Evolutionary conservation across 352 stramenopile species (phyloP), one percentile per base, ranked within the genome.

Genomic region (Aphanomyces cochlioides): DNA sequence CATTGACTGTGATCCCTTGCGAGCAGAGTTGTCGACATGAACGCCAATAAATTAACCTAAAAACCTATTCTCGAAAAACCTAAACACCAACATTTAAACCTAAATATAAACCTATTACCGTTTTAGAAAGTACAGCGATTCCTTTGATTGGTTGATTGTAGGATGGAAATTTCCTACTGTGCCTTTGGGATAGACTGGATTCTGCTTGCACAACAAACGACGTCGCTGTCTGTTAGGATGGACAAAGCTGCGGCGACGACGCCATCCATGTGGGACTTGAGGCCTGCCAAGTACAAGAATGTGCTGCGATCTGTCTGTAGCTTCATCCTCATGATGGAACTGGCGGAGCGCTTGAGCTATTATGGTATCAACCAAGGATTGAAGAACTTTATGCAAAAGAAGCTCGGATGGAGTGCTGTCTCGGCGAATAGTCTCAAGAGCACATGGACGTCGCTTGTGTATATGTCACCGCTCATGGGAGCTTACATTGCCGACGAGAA

Each of bases 351-450:
- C 28, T 75, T 92, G 60, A 93, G 86, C 53, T 96, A 94, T 72
- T 96, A 93, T 50, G 87, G 86, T 47, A 94, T 96, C 73, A 94
- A 94, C 69, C 86, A 94, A 61, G 86, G 84, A 0, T 78, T 94
- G 40, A 93, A 93, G 79, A 94, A 96, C 76, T 96, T 87, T 69
- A 88, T 95, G 79, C 82, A 82, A 57, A 79, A 81, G 7, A 47
- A 50, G 39, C 70, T 95, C 12, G 75, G 76, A 7, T 94, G 86
- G 86, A 84, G 76, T 2, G 84, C 91, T 56, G 86, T 91, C 4
- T 87, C 84, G 39, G 90, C 88, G 50, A 94, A 92, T 67, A 89
- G 86, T 28, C 83, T 95, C 77, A 95, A 95, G 78, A 92, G 82
- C 47, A 95, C 86, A 58, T 94, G 86, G 88, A 94, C 86, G 19